Evolutionary conservation across 1,284 basidiomycete species (phyloP).

Genomic region (Agaricales sp.): DNA sequence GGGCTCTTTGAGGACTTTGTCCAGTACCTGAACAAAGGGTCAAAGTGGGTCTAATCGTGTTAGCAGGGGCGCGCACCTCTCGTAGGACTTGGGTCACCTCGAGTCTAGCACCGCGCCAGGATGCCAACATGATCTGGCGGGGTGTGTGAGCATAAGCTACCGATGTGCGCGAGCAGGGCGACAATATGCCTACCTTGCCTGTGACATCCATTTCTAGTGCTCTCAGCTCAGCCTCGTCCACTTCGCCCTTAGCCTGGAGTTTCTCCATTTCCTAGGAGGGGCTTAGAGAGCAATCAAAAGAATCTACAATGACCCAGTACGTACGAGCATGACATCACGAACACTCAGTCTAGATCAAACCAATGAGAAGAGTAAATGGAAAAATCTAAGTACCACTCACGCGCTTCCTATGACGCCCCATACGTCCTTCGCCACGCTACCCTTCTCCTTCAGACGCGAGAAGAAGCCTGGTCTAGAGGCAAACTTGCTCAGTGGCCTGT

Average conservation of each 20-base stretch:
- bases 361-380: too few species aligned
- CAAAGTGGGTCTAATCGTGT: constrained; percentile 1
- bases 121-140: constrained; percentile 80
- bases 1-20: constrained; percentile 73
- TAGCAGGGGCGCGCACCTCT: constrained; percentile 30
- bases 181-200: constrained; percentile 51
- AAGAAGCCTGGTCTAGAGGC: constrained; percentile 78
- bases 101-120: constrained; percentile 90
- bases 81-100: constrained; percentile 83
- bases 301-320: constrained; percentile 15
- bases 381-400: constrained; percentile 30
- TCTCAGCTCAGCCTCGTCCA: constrained; percentile 74
- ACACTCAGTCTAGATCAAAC: constrained; percentile 45
- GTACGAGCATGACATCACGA: constrained; percentile 44
- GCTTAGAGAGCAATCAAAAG: constrained; percentile 1
- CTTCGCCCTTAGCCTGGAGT: constrained; percentile 80
- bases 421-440: constrained; percentile 84
- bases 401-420: constrained; percentile 92
- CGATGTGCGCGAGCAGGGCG: constrained; percentile 1
- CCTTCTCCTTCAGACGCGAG: constrained; percentile 92
- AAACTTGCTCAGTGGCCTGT: too few species aligned
- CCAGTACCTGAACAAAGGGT: constrained; percentile 44
- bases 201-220: constrained; percentile 92
- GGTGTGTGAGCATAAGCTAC: constrained; percentile 6
- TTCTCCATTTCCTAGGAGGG: constrained; percentile 76